Evolutionary conservation across 345 rosid species (phyloP).

Genomic region (Eucalyptus sp.): DNA sequence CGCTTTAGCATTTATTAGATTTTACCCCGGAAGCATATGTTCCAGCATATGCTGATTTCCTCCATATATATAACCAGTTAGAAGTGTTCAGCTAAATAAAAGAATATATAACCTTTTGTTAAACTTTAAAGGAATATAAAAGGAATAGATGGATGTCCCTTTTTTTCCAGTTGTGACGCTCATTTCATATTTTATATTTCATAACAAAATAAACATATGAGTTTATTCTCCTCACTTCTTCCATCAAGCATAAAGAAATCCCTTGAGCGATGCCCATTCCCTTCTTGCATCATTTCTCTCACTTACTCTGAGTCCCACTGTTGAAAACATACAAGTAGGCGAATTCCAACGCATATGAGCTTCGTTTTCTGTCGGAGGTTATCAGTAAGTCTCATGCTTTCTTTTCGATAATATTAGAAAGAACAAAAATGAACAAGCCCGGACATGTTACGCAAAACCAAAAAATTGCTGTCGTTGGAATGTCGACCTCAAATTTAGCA

Average conservation of each 20-base stretch:
- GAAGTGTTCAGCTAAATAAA: not conserved
- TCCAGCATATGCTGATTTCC: not conserved
- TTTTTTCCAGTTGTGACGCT: not conserved
- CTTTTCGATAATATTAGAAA: not conserved
- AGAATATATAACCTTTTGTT: not conserved
- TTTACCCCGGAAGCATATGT: not conserved
- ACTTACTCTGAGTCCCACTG: not conserved
- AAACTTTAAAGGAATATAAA: not conserved
- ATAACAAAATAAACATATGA: not conserved
- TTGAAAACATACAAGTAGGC: not conserved
- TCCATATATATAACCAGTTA: not conserved
- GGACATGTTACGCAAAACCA: not conserved
- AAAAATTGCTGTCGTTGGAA: not conserved
- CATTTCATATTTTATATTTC: not conserved
- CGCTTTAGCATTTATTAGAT: not conserved
- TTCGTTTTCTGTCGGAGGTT: not conserved
- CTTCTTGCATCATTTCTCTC: not conserved
- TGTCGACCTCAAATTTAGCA: not conserved
- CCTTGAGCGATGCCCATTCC: not conserved
- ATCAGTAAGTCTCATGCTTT: not conserved
- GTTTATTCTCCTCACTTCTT: not conserved
- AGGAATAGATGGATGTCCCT: not conserved
- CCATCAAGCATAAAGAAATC: not conserved
- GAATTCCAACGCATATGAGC: not conserved
- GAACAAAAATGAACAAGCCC: not conserved